These are phyloP conservation scores for Monosporascus sp. DNA, from an alignment of 2,329 filamentous ascomycete genomes.

Conservation along the genomic window DNA sequence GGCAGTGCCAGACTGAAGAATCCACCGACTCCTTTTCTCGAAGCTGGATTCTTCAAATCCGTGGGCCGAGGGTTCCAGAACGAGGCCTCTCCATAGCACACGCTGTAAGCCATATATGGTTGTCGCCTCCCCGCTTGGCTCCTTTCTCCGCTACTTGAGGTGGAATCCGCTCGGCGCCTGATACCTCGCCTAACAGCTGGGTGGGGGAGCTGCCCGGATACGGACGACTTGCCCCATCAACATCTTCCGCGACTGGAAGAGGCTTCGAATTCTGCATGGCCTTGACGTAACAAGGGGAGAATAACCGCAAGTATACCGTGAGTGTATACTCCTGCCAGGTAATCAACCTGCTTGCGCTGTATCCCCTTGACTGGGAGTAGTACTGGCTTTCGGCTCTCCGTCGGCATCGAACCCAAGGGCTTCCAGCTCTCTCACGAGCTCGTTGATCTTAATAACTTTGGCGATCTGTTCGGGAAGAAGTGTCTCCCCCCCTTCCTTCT, in stretches of 20 bases:
- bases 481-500: conserved; percentile 80
- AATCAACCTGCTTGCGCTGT: conserved; percentile 10
- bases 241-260: not conserved
- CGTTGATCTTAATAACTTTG: conserved; percentile 95
- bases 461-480: conserved; percentile 91
- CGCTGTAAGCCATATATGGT: not conserved
- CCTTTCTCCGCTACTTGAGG: not conserved
- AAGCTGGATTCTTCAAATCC: no score
- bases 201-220: not conserved
- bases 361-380: conserved; percentile 4
- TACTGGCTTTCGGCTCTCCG: conserved; percentile 49
- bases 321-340: not conserved
- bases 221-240: not conserved
- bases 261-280: not conserved
- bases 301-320: not conserved
- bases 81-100: no score
- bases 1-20: no score
- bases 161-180: not conserved
- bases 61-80: no score
- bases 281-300: not conserved
- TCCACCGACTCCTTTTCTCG: no score
- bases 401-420: conserved; percentile 77
- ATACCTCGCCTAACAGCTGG: not conserved
- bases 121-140: not conserved
- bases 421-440: conserved; percentile 84